Percentiles rank a stretch among this genome's conserved stretches.
These are phyloP conservation scores for Wilhelminamyces savonicus DNA, from an alignment of 805 yeast genomes.

Conservation along the genomic window DNA sequence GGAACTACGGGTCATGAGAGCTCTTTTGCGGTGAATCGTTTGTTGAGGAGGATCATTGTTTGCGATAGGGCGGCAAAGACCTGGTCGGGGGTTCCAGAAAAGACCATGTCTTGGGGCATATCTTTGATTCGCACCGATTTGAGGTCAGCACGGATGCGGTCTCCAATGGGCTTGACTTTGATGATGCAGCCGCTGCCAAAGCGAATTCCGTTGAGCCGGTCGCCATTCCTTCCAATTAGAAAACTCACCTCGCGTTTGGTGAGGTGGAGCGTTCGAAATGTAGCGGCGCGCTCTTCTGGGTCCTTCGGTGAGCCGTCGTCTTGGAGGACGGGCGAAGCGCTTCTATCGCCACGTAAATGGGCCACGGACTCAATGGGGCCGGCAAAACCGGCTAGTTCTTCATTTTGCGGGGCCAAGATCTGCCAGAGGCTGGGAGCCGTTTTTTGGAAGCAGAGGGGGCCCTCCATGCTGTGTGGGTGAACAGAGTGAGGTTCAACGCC, in stretches of 20 bases:
- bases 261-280: neutral
- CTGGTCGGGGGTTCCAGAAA: constrained; percentile 8
- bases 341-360: neutral
- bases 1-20: neutral
- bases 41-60: neutral
- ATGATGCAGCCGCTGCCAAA: constrained; percentile 16
- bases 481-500: no score
- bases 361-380: neutral
- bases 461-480: no score
- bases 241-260: constrained; percentile 10
- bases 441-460: neutral
- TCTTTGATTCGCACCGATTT: constrained; percentile 6
- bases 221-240: constrained; percentile 20
- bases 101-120: constrained; percentile 10
- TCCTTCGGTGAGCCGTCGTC: no score
- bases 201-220: constrained; percentile 15
- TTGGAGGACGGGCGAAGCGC: no score
- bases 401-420: neutral
- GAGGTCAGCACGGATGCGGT: neutral
- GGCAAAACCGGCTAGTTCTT: neutral
- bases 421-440: neutral
- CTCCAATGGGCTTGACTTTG: constrained; percentile 10
- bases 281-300: no score
- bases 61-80: no score
- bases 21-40: neutral